Conservation (phyloP, 345 rosid species). For the Noccaea caerulescens region DNA sequence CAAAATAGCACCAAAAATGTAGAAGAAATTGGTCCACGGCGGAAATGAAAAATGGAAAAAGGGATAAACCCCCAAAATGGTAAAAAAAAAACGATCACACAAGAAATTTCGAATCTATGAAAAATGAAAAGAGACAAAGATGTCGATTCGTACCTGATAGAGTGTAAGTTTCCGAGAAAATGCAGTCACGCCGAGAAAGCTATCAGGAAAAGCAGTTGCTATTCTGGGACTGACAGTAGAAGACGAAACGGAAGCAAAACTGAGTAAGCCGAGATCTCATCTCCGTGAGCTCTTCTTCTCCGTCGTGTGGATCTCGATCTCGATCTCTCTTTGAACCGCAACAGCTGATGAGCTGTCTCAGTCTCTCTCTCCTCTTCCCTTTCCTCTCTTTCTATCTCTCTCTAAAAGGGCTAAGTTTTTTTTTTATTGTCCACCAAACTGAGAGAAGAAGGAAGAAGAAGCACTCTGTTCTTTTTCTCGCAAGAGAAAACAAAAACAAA, state of each 20-base stretch:
- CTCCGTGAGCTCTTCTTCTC: slow-evolving; percentile 33
- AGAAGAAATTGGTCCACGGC: not conserved
- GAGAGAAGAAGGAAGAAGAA: slow-evolving; percentile 36
- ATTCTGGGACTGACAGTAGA: slow-evolving; percentile 41
- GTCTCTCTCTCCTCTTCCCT: slow-evolving; percentile 21
- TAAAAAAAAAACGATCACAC: slow-evolving; percentile 12
- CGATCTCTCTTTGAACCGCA: slow-evolving; percentile 11
- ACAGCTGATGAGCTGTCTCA: slow-evolving; percentile 46
- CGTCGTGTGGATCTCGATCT: slow-evolving; percentile 44
- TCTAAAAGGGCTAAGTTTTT: slow-evolving; percentile 38
- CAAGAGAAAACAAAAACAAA: not conserved
- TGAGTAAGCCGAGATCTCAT: slow-evolving; percentile 39
- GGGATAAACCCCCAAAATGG: slow-evolving; percentile 14
- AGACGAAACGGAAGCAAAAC: slow-evolving; percentile 33
- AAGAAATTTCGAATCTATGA: slow-evolving; percentile 2
- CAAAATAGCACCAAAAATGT: not conserved
- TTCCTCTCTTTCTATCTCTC: slow-evolving; percentile 28
- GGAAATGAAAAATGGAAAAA: not conserved
- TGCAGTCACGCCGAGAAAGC: slow-evolving; percentile 27
- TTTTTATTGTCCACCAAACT: slow-evolving; percentile 36
- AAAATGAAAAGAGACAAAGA: slow-evolving; percentile 15
- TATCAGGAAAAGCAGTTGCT: slow-evolving; percentile 31
- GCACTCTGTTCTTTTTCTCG: slow-evolving; percentile 20
- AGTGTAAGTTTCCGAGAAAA: slow-evolving; percentile 29
- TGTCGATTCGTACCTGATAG: slow-evolving; percentile 25